Base-by-base conservation (phyloP, 768 basidiomycete species). In the Cystoderma amianthinum region DNA sequence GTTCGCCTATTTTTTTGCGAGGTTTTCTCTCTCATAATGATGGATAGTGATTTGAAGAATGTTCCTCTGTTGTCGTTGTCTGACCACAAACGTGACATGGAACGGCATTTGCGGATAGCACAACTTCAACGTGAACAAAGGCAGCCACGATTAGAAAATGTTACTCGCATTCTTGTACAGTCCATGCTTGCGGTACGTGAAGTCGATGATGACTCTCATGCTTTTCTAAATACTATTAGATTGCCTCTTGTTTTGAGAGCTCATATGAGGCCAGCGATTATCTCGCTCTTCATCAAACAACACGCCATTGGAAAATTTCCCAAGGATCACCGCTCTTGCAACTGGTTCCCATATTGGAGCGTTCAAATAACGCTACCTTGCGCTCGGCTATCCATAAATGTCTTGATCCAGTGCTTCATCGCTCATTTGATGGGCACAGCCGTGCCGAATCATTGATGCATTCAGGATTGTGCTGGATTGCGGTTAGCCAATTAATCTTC, bases 401-500 rank as follows among this genome's bases (percentile, higher is more conserved):
- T 42, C 48, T 74, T 18, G 39, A 49, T 25, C 56, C 60, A 12
- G 37, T 57, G 13, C 5, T 50, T 20, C 17, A 42, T 15, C 21
- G 16, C 16, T 33, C 47, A 25, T n/a, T 28, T 28, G 25, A 28
- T 28, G 25, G 25, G n/a, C n/a, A n/a, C n/a, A n/a, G n/a, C n/a
- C 25, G 37, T 37, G 32, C 42, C 16, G 42, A 47, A 35, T 33
- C 33, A 38, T 46, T 46, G 35, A 36, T 50, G 50, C 44, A 48
- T 37, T 28, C 60, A 44, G 62, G 67, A 6, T 49, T 55, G 18
- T 63, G 55, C 42, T 94, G 84, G 80, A 64, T 89, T 22, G 72
- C 71, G 1, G 54, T 87, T 37, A 71, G 76, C 34, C 69, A 68
- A 13, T 48, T 81, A 41, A 59, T 93, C 18, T 56, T 91, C 17